These are phyloP conservation scores for Speleostelium caveatum DNA, from an alignment of 78 protist genomes.

Conservation along the genomic window DNA sequence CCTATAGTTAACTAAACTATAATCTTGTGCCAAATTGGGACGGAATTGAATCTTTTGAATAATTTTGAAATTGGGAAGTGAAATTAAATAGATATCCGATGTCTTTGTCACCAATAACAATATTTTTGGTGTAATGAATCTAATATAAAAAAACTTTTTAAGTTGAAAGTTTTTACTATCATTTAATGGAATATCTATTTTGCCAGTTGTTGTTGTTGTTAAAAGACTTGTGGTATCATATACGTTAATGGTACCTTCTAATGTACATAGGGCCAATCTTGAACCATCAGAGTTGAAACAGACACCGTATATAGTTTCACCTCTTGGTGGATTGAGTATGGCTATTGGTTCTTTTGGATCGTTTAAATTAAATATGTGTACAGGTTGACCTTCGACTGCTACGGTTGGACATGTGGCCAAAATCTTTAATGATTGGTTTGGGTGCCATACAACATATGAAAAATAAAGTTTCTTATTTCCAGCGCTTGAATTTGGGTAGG, in stretches of 20 bases:
- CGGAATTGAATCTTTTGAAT: constrained; percentile 6
- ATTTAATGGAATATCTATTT: not conserved
- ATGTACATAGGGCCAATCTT: not conserved
- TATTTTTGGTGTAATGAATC: no score
- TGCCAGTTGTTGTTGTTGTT: no score
- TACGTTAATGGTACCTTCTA: not conserved
- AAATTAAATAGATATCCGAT: constrained; percentile 7
- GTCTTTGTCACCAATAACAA: not conserved
- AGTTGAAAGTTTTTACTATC: not conserved
- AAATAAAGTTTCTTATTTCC: not conserved
- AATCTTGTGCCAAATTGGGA: not conserved
- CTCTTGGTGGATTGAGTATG: not conserved
- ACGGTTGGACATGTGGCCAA: not conserved
- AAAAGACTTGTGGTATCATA: not conserved
- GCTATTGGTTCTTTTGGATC: constrained; percentile 6
- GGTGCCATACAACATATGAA: constrained; percentile 25
- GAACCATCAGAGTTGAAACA: not conserved
- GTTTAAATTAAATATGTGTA: constrained; percentile 1
- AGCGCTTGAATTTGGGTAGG: not conserved
- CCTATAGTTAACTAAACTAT: not conserved
- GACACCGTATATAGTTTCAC: not conserved
- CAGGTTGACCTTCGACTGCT: not conserved
- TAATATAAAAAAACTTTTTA: no score
- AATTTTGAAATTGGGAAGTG: not conserved
- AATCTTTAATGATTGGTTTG: not conserved